Evolutionary conservation across 805 yeast genomes (phyloP).

Genomic region (Saturnispora besseyi): DNA sequence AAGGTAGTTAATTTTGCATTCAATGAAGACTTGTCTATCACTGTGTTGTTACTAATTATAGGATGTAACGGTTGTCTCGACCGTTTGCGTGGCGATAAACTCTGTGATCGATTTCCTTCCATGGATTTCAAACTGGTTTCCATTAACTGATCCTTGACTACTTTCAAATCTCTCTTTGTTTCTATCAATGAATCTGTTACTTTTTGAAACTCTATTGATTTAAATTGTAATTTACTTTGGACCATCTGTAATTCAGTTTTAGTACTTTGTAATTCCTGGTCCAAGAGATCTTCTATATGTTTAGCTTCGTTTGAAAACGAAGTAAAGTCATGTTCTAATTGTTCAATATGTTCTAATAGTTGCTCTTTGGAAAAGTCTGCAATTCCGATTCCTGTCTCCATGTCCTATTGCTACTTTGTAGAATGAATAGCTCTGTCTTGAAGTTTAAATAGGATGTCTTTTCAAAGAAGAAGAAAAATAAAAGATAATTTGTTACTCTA

Average conservation of each 20-base stretch:
- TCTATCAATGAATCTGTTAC: conserved; percentile 4
- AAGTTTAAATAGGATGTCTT: too few relatives aligned
- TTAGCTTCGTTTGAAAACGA: conserved; percentile 18
- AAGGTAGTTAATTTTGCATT: conserved; percentile 14
- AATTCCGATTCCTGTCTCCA: background rate
- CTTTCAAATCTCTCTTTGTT: conserved; percentile 8
- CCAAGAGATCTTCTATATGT: conserved; percentile 21
- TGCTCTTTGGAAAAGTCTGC: background rate
- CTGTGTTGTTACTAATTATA: background rate
- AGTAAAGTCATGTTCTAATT: conserved; percentile 19
- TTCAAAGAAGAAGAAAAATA: too few relatives aligned
- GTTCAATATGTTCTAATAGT: background rate
- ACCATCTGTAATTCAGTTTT: conserved; percentile 2
- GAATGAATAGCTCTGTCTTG: too few relatives aligned
- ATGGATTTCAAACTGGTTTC: background rate
- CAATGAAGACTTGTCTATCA: conserved; percentile 2
- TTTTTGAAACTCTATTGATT: conserved; percentile 3
- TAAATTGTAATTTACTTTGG: background rate
- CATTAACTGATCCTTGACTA: conserved; percentile 4
- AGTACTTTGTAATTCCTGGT: conserved; percentile 15
- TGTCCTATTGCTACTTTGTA: too few relatives aligned
- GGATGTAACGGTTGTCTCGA: conserved; percentile 3
- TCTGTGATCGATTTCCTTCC: background rate
- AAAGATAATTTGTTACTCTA: too few relatives aligned
- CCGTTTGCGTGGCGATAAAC: conserved; percentile 6